Conservation (phyloP, 1,284 basidiomycete species). For the Tetrapyrgos nigripes region DNA sequence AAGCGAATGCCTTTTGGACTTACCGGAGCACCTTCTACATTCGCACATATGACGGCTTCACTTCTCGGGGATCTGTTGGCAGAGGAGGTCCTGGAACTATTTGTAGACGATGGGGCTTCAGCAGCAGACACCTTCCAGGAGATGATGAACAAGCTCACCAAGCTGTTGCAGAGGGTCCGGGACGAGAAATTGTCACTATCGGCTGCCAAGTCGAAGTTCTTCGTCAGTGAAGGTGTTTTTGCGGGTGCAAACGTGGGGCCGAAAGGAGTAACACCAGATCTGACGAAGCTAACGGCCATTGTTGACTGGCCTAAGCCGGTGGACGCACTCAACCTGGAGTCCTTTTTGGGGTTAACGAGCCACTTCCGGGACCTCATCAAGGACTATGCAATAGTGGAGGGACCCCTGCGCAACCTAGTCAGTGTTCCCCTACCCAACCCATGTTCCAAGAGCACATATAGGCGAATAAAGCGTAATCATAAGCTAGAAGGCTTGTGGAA, state of each 20-base stretch:
- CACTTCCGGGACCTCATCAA: too few species aligned
- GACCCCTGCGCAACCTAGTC: conserved; percentile 35
- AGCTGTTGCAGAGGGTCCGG: conserved; percentile 26
- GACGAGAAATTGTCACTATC: conserved; percentile 35
- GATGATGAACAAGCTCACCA: conserved; percentile 25
- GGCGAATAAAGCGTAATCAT: conserved; percentile 21
- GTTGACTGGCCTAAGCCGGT: conserved; percentile 38
- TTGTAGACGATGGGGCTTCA: conserved; percentile 32
- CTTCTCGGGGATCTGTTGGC: conserved; percentile 35
- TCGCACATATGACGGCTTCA: conserved; percentile 37
- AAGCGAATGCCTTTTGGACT: too few species aligned
- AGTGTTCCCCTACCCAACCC: conserved; percentile 18
- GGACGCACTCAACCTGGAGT: conserved; percentile 30
- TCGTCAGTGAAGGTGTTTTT: conserved; percentile 35
- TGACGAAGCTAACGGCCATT: conserved; percentile 41
- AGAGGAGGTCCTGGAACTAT: conserved; percentile 27
- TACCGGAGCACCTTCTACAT: too few species aligned
- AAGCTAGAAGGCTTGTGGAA: conserved; percentile 32
- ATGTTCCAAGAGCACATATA: conserved; percentile 28
- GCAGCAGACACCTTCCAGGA: conserved; percentile 33
- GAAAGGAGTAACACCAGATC: too few species aligned
- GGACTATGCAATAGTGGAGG: too few species aligned
- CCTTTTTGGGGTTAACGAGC: too few species aligned
- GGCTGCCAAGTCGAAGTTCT: conserved; percentile 35
- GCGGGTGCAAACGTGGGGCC: too few species aligned